Base-by-base conservation (phyloP, 805 yeast species). In the Kodamaea lidongshanica region DNA sequence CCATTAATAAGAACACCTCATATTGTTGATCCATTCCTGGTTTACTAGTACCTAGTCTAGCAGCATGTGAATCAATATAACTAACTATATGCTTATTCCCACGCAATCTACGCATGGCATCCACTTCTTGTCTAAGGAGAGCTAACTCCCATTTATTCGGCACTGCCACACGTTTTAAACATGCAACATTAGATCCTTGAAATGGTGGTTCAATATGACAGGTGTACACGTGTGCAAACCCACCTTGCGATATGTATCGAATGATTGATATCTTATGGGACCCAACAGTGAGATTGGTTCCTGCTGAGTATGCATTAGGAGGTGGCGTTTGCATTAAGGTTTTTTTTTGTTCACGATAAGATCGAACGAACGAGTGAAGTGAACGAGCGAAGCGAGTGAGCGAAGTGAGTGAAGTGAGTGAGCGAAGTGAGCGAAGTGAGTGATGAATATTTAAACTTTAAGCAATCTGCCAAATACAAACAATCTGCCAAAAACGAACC, bases 41-140 rank as follows among this genome's bases (percentile, higher is more conserved):
- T 27, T 13, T 13, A 5, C 23, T 13, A 13, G 23, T 8, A 4
- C 21, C 42, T 55, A 80, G 60, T 44, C 94, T 69, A 8, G 94
- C 77, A 5, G 98, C 98, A 59, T 92, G 96, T 3, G 96, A 85
- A 54, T 92, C 98, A 30, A 87, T 83, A 54, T 92, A 92, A 3
- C 85, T 77, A 2, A 92, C 98, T 38, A 92, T 77, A 50, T 79
- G 78, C 26, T 72, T 70, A 41, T 82, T 73, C 6, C 94, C 95
- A 38, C 78, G 65, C 19, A 92, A 65, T 16, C 95, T 67, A 56
- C 85, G 83, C 97, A 92, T 89, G 8, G 96, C 94, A 51, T 92
- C 97, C 10, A 92, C 98, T 54, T 92, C 99, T 22, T 94, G 95
- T 39, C 97, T 65, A 29, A 92, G 64, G 14, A 79, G 71, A 45